Evolutionary conservation across 1,284 basidiomycete species (phyloP).

Genomic region (Sporisorium graminicola): DNA sequence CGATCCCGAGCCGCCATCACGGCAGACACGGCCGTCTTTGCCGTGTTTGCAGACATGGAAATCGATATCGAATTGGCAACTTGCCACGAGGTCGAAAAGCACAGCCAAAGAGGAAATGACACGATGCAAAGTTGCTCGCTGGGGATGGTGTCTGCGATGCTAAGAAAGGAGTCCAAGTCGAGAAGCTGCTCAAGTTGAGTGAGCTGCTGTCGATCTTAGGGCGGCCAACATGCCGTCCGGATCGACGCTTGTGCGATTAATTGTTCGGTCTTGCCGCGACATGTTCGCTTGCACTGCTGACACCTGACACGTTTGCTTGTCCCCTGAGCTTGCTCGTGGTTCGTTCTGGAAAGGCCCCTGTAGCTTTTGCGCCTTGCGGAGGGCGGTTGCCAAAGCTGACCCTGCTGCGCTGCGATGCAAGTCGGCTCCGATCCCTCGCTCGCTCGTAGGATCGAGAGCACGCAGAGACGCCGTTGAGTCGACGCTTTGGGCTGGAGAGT

Average conservation of each 20-base stretch:
- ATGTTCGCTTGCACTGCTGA: not conserved
- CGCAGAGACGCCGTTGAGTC: not conserved
- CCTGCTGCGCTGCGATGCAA: no score
- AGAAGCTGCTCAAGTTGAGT: not conserved
- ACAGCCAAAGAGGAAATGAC: not conserved
- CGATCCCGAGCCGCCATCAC: not conserved
- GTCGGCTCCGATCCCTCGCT: not conserved
- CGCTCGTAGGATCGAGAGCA: no score
- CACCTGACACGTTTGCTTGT: not conserved
- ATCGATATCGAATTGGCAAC: not conserved
- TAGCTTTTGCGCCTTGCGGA: not conserved
- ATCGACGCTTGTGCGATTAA: conserved; percentile 1
- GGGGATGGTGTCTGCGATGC: no score
- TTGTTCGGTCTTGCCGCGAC: not conserved
- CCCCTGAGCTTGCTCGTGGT: no score
- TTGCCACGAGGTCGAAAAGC: not conserved
- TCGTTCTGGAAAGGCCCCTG: not conserved
- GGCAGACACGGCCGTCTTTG: not conserved
- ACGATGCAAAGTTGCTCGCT: not conserved
- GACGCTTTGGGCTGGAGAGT: not conserved
- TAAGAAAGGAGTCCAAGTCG: not conserved
- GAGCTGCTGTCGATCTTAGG: not conserved
- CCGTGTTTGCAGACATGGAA: not conserved
- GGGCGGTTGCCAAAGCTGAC: not conserved
- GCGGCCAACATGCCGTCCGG: conserved; percentile 10